A percentile compares a stretch with the other conserved stretches of the same genome.
Evolutionary conservation across 2,329 filamentous ascomycete species (phyloP).

Genomic region (Elsinoe necatrix): DNA sequence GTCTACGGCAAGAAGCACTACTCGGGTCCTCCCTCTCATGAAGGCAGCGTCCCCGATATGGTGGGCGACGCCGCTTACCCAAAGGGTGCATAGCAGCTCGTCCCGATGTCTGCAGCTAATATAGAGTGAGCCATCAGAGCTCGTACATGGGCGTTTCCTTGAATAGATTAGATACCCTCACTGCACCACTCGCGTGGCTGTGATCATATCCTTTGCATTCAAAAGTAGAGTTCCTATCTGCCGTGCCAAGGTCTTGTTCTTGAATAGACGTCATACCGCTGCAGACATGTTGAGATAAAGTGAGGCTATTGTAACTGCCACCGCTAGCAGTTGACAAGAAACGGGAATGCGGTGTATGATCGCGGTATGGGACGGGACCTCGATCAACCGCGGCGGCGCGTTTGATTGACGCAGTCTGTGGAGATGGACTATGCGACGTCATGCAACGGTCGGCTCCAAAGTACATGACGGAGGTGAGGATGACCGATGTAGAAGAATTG

Average conservation of each 20-base stretch:
- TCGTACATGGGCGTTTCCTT: slow-evolving; percentile 1
- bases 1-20: slow-evolving; percentile 64
- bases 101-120: not conserved
- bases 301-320: not conserved
- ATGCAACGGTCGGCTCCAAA: not conserved
- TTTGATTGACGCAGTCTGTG: slow-evolving; percentile 5
- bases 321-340: slow-evolving; percentile 1
- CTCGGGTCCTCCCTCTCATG: slow-evolving; percentile 42
- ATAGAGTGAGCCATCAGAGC: slow-evolving; percentile 1
- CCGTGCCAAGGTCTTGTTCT: not conserved
- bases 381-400: not conserved
- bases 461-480: not conserved
- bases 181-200: not conserved
- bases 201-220: not conserved
- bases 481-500: not conserved
- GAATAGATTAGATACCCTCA: slow-evolving; percentile 10
- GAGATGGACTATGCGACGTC: not conserved
- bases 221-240: not conserved
- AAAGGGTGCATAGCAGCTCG: slow-evolving; percentile 6
- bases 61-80: not conserved
- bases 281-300: not conserved
- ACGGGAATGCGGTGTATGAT: not conserved
- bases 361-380: not conserved
- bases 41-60: not conserved
- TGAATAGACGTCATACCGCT: not conserved